These are phyloP conservation scores for Ensete ventricosum DNA, from an alignment of 176 grass and related monocot species.

Conservation along the genomic window DNA sequence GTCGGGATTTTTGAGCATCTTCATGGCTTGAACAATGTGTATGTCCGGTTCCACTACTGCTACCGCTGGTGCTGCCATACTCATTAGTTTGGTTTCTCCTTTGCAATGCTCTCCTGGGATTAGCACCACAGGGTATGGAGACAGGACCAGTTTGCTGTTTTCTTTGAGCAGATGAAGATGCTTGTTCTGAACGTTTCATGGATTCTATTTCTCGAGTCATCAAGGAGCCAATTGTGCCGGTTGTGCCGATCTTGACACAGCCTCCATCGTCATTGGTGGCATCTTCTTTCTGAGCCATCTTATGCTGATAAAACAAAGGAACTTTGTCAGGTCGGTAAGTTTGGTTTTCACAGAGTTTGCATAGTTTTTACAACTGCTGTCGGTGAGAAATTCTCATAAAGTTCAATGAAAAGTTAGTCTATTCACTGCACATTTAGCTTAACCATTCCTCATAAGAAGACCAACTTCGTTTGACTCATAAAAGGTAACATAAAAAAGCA, in stretches of 20 bases:
- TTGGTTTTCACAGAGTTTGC: neutral
- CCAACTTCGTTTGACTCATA: neutral
- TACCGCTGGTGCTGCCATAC: constrained; percentile 12
- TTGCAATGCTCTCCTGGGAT: constrained; percentile 36
- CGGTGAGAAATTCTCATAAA: neutral
- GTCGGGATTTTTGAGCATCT: constrained; percentile 38
- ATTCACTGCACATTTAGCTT: neutral
- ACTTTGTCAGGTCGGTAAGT: neutral
- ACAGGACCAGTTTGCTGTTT: constrained; percentile 52
- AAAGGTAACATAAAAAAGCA: neutral
- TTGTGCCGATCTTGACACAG: constrained; percentile 57
- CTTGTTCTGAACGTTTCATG: constrained; percentile 40
- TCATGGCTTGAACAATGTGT: constrained; percentile 19
- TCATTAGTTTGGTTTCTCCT: constrained; percentile 37
- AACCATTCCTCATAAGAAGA: neutral
- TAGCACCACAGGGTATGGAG: constrained; percentile 58
- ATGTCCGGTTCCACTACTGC: neutral
- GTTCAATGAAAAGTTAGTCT: neutral
- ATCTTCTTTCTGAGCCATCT: constrained; percentile 1
- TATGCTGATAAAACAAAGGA: neutral
- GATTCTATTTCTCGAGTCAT: constrained; percentile 66
- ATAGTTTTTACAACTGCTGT: neutral
- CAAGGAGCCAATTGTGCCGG: constrained; percentile 71
- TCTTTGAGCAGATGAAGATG: constrained; percentile 14
- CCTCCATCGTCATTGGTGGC: neutral